A percentile compares a stretch with the other conserved stretches of the same genome.
These are phyloP conservation scores for Erodium trifolium DNA, from an alignment of 441 rosid species.

Conservation along the genomic window DNA sequence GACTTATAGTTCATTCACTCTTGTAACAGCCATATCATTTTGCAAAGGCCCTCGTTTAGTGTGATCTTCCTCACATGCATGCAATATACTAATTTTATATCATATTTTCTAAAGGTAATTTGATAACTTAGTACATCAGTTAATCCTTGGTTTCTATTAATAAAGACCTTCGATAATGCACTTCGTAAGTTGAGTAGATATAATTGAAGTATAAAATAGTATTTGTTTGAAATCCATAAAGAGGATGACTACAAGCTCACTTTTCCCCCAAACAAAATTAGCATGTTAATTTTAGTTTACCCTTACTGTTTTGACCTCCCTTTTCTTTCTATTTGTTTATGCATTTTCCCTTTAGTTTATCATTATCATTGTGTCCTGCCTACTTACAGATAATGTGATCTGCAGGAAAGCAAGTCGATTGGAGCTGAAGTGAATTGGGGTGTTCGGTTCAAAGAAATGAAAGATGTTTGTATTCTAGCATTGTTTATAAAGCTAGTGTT, in stretches of 20 bases:
- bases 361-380: conserved; percentile 2
- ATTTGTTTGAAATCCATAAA: not conserved
- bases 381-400: conserved; percentile 21
- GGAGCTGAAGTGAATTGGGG: conserved; percentile 99
- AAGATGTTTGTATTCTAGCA: conserved; percentile 51
- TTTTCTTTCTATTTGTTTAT: conserved; percentile 5
- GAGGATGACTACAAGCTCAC: conserved; percentile 1
- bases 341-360: conserved; percentile 3
- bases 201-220: not conserved
- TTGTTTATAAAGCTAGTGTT: conserved; percentile 16
- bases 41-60: not conserved
- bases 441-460: conserved; percentile 67
- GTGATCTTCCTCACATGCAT: not conserved
- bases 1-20: not conserved
- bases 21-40: conserved; percentile 1
- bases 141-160: not conserved
- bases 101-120: conserved; percentile 2
- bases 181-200: conserved; percentile 1
- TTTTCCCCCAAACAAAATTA: not conserved
- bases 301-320: conserved; percentile 9
- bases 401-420: conserved; percentile 85
- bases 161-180: not conserved
- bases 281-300: not conserved
- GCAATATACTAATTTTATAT: not conserved
- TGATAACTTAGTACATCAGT: conserved; percentile 1